Evolutionary conservation across 1,284 basidiomycete genomes (phyloP).

Genomic region (Ceratobasidium sp.): DNA sequence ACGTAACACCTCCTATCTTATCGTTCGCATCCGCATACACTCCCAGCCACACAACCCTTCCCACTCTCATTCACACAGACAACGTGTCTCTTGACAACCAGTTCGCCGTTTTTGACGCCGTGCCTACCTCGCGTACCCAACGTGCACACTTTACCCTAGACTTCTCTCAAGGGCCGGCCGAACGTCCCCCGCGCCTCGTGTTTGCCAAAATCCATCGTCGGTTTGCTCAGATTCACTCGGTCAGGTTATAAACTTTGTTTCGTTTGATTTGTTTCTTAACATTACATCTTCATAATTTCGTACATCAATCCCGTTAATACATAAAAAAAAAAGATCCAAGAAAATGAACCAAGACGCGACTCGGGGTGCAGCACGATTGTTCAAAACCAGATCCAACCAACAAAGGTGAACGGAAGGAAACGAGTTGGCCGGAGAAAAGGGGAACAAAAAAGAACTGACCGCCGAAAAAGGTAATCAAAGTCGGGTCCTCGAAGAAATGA

Average conservation of each 20-base stretch:
- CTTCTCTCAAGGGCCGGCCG: not conserved
- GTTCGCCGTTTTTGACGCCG: not conserved
- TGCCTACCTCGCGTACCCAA: not conserved
- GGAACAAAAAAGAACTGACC: slow-evolving; percentile 8
- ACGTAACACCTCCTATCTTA: not conserved
- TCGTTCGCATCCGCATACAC: not conserved
- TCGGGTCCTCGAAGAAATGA: not conserved
- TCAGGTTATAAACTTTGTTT: slow-evolving; percentile 26
- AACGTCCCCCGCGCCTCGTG: not conserved
- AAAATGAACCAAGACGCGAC: slow-evolving; percentile 3
- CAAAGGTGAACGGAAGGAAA: slow-evolving; percentile 1
- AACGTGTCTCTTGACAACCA: not conserved
- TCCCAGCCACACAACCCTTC: not conserved
- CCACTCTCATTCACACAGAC: not conserved
- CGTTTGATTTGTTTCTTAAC: slow-evolving; percentile 1
- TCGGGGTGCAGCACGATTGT: slow-evolving; percentile 15
- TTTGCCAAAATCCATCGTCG: not conserved
- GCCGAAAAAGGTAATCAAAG: not conserved
- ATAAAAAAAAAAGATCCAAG: not conserved
- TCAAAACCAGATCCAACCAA: slow-evolving; percentile 1
- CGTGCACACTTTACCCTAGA: not conserved
- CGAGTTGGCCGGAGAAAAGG: not conserved
- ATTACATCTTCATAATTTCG: slow-evolving; percentile 24
- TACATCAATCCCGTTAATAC: slow-evolving; percentile 17
- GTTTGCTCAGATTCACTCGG: not conserved